Evolutionary conservation across 192 early-diverging fungal species (phyloP), one percentile per base, ranked within the genome.

Genomic region (Umbelopsis sp.): DNA sequence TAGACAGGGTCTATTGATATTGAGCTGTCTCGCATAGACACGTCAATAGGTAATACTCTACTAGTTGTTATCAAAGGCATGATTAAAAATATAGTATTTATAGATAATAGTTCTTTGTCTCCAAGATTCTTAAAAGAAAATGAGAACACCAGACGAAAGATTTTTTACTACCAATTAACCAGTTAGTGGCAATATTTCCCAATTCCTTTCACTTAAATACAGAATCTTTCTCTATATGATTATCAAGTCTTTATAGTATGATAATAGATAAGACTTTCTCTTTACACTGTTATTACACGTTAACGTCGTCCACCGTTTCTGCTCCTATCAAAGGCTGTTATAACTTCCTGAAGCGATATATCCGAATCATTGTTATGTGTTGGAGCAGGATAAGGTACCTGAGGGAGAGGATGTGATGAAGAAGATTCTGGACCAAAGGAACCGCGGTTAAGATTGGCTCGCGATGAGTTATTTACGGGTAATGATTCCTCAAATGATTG

Each of bases 271-370:
- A 21, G n/a, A n/a, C n/a, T 49, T 49, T 49, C 0, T 34, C 31
- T 17, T 32, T 62, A 34, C 26, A 62, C 31, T 62, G 26, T 34
- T 34, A 62, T 62, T 62, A 62, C 56, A 62, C 5, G 17, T 62
- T 31, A 16, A 41, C 34, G 10, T 29, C 56, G 56, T 29, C 56
- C 56, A 14, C 29, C 34, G 0, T 62, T 9, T 31, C 56, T 62
- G 31, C 20, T 62, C 31, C 56, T 34, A 34, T 62, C 56, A 62
- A 62, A 62, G 5, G 26, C 56, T 1, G 56, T 29, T 2, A 62
- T 62, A 6, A 62, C 56, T 32, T 62, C 56, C 3, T 34, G 56
- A 12, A 32, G 20, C 0, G 56, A 62, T 34, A 31, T 6, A 17
- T 31, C 26, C 26, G 56, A 36, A 16, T 20, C 26, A 62, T 62